A percentile compares a stretch with the other conserved stretches of the same genome.
These are phyloP conservation scores for Colletotrichum orbiculare DNA, from an alignment of 2,329 filamentous ascomycete species.

Conservation along the genomic window DNA sequence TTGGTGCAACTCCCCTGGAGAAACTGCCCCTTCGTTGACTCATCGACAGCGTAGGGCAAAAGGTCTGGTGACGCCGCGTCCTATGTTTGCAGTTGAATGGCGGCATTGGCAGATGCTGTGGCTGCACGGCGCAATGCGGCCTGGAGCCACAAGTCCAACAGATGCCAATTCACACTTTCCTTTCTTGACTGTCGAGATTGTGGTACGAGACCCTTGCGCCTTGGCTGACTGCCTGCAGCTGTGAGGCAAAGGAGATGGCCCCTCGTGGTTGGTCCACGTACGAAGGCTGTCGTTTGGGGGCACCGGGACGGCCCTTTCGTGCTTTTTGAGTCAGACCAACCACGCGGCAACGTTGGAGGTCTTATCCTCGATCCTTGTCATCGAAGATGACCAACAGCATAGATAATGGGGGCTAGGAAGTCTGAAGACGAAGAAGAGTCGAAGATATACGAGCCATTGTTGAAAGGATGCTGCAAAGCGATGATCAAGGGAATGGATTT, in stretches of 20 bases:
- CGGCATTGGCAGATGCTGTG: too few species aligned
- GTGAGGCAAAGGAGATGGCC: background rate
- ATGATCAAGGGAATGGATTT: too few species aligned
- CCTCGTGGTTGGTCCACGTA: slow-evolving; percentile 25
- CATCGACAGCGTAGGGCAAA: too few species aligned
- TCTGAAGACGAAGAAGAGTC: background rate
- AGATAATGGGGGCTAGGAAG: background rate
- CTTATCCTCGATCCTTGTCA: background rate
- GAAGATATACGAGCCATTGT: background rate
- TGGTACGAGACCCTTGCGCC: background rate
- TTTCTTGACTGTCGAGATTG: too few species aligned
- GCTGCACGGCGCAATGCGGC: too few species aligned
- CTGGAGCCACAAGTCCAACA: too few species aligned
- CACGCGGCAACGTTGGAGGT: background rate
- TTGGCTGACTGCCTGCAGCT: slow-evolving; percentile 6
- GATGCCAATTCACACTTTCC: too few species aligned
- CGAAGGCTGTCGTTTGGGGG: slow-evolving; percentile 5
- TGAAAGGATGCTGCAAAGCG: too few species aligned
- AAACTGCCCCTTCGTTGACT: too few species aligned
- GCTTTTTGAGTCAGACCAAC: slow-evolving; percentile 1
- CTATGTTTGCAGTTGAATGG: too few species aligned
- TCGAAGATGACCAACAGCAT: slow-evolving; percentile 10
- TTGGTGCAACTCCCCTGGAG: background rate
- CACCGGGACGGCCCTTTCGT: slow-evolving; percentile 19
- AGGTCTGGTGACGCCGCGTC: too few species aligned